Evolutionary conservation across 805 yeast genomes (phyloP).

Genomic region (Lipomyces yamadae): DNA sequence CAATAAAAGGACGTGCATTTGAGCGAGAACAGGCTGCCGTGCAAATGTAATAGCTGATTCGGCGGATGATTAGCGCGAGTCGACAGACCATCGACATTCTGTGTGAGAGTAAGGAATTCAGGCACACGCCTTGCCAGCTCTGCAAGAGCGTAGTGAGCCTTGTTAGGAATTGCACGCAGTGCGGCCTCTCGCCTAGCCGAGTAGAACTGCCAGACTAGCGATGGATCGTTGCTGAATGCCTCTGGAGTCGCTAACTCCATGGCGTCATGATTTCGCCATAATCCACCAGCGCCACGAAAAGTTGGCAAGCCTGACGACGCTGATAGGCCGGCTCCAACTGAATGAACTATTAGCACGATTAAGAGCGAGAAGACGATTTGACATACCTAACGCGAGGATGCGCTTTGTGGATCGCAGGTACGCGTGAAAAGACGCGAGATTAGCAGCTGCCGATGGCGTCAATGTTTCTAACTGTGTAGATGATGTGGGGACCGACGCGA

Average conservation of each 20-base stretch:
- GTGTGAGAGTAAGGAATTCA: slow-evolving; percentile 71
- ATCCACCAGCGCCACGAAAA: slow-evolving; percentile 71
- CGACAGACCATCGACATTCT: slow-evolving; percentile 69
- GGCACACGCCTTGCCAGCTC: slow-evolving; percentile 55
- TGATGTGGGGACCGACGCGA: neutral
- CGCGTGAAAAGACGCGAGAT: slow-evolving; percentile 45
- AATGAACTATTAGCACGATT: neutral
- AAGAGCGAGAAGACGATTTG: neutral
- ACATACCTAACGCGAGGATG: slow-evolving; percentile 45
- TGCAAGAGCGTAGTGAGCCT: slow-evolving; percentile 73
- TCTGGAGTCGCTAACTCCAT: slow-evolving; percentile 91
- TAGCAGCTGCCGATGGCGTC: slow-evolving; percentile 11
- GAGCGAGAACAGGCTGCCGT: slow-evolving; percentile 76
- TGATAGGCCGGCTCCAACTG: slow-evolving; percentile 76
- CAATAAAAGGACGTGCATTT: slow-evolving; percentile 80
- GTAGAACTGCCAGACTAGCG: slow-evolving; percentile 86
- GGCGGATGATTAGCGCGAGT: slow-evolving; percentile 66
- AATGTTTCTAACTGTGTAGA: neutral
- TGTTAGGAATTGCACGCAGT: slow-evolving; percentile 68
- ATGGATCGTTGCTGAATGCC: slow-evolving; percentile 82
- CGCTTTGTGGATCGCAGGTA: slow-evolving; percentile 44
- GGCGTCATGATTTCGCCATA: slow-evolving; percentile 78
- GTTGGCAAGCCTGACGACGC: slow-evolving; percentile 79
- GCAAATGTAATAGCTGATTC: slow-evolving; percentile 65
- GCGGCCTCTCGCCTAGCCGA: slow-evolving; percentile 70